Evolutionary conservation across 306 rosid genomes (phyloP).

Genomic region (Alnus glutinosa): DNA sequence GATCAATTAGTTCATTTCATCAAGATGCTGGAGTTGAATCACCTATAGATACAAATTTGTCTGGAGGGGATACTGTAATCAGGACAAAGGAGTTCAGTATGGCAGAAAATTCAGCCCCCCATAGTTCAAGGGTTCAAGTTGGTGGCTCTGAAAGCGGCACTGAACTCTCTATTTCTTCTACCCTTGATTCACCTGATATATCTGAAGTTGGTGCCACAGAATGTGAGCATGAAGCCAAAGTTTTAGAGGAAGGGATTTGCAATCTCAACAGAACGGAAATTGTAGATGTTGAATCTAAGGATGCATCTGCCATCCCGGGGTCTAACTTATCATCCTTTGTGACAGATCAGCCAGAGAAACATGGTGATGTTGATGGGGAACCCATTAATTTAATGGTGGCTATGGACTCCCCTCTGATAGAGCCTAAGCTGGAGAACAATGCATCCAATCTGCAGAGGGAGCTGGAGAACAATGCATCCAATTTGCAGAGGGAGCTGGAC

Average conservation of each 20-base stretch:
- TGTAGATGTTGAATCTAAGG: slow-evolving; percentile 36
- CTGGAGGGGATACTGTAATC: slow-evolving; percentile 35
- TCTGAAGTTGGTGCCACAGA: slow-evolving; percentile 59
- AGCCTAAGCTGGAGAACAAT: slow-evolving; percentile 37
- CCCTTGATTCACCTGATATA: slow-evolving; percentile 84
- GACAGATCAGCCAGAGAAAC: slow-evolving; percentile 43
- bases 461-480: slow-evolving; percentile 44
- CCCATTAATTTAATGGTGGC: slow-evolving; percentile 31
- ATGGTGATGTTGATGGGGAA: slow-evolving; percentile 29
- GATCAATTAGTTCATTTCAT: slow-evolving; percentile 37
- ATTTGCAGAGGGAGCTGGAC: slow-evolving; percentile 38
- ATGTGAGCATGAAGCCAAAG: slow-evolving; percentile 49
- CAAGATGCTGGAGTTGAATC: slow-evolving; percentile 56
- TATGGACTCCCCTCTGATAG: slow-evolving; percentile 37
- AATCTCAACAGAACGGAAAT: slow-evolving; percentile 33
- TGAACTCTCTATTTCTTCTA: slow-evolving; percentile 81
- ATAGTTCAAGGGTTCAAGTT: slow-evolving; percentile 47
- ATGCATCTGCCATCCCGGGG: slow-evolving; percentile 23
- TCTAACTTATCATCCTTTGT: slow-evolving; percentile 27
- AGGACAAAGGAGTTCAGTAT: slow-evolving; percentile 44
- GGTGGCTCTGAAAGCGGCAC: slow-evolving; percentile 84
- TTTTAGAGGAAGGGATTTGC: slow-evolving; percentile 42
- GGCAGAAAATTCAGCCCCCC: slow-evolving; percentile 45
- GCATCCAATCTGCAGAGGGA: slow-evolving; percentile 41
- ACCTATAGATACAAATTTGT: slow-evolving; percentile 38